Conservation (phyloP, 2,329 filamentous ascomycete species). For the Ceratocystis papillata region DNA sequence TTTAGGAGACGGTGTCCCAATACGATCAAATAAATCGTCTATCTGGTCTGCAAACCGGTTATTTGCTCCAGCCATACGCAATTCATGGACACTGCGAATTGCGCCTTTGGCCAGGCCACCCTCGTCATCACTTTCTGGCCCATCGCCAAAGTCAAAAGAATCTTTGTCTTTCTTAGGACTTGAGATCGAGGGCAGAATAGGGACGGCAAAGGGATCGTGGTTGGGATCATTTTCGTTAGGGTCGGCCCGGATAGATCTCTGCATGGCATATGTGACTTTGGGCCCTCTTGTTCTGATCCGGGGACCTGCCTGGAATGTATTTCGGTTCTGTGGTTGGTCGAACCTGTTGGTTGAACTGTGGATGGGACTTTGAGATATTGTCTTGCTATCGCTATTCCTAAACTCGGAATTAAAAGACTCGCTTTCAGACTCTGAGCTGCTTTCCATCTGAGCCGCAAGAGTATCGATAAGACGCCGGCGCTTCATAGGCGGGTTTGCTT, state of each 20-base stretch:
- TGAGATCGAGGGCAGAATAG: slow-evolving; percentile 18
- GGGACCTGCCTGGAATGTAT: slow-evolving; percentile 6
- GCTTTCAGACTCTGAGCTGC: slow-evolving; percentile 27
- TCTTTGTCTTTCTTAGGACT: slow-evolving; percentile 22
- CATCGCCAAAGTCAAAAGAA: slow-evolving; percentile 23
- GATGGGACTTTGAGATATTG: not conserved
- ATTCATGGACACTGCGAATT: slow-evolving; percentile 54
- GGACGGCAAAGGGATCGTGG: slow-evolving; percentile 22
- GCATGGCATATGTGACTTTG: slow-evolving; percentile 34
- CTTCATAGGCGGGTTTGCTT: slow-evolving; percentile 15
- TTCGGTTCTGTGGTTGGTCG: not conserved
- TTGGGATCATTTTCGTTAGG: slow-evolving; percentile 22
- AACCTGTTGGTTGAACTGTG: not conserved
- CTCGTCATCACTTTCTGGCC: slow-evolving; percentile 34
- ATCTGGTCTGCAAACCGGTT: slow-evolving; percentile 56
- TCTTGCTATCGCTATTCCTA: not conserved
- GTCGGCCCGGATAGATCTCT: slow-evolving; percentile 26
- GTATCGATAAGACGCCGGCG: slow-evolving; percentile 36
- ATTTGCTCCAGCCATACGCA: slow-evolving; percentile 55
- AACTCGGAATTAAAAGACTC: slow-evolving; percentile 26
- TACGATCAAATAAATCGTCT: slow-evolving; percentile 51
- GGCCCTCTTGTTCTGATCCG: slow-evolving; percentile 28
- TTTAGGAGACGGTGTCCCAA: slow-evolving; percentile 41
- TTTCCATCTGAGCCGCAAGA: slow-evolving; percentile 34
- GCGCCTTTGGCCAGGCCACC: slow-evolving; percentile 37